Base-by-base conservation (phyloP, 2,329 filamentous ascomycete genomes). In the Hawksworthiomyces lignivorus region DNA sequence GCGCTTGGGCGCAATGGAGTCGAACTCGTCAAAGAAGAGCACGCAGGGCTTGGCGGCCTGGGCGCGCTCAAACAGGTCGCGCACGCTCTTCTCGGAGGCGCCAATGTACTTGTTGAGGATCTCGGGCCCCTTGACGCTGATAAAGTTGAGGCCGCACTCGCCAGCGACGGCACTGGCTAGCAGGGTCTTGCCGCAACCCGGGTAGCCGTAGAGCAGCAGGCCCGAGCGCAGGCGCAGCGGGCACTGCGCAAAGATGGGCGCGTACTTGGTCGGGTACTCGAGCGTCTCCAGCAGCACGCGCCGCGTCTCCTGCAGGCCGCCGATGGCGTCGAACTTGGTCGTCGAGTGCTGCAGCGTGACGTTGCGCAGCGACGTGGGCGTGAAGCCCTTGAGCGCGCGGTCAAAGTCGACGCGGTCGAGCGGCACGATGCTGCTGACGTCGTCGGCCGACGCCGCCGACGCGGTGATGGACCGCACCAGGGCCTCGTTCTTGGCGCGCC, bases 21-120 rank as follows among this genome's bases (percentile, higher is more conserved):
- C 92, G 57, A 98, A 98, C 61, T 98, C 92, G 57, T 98, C 92
- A 57, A 98, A 98, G 72, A 98, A 98, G 8, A 98, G 71, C 5
- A 98, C 86, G 54, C 92, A 97, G 0, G 94, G 94, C 46, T 84
- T 80, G 5, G 92, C 92, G 4, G 92, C 90, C 56, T 83, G 81
- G 0, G 92, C 92, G 31, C 92, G 79, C 58, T 95, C 90, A 56
- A 98, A 98, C 1, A 98, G 71, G 60, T 98, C 92, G 31, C 94
- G 81, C 7, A 98, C 89, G 47, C 82, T 88, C 70, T 98, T 98
- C 57, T 98, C 92, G 21, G 86, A 94, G 1, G 92, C 92, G 56
- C 92, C 92, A 45, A 98, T 98, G 61, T 98, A 98, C 65, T 98
- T 98, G 71, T 98, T 98, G 41, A 98, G 67, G 45, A 98, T 97